Percentiles rank a stretch among this genome's conserved stretches.
Conservation (phyloP, 106 monocot species). For the Posidonia australis region DNA sequence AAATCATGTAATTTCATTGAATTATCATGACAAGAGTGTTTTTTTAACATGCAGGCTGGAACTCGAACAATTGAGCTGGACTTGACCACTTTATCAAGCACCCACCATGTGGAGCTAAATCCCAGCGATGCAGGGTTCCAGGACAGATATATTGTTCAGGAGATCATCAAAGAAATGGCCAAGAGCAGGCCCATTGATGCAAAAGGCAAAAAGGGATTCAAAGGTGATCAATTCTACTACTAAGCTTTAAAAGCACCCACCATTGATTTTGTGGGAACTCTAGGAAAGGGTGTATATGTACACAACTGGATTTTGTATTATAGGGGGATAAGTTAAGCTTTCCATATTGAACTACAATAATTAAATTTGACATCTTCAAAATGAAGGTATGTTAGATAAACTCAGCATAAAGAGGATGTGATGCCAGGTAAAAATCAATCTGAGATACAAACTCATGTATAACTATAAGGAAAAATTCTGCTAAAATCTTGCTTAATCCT, state of each 20-base stretch:
- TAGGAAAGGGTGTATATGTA: background rate
- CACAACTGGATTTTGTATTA: background rate
- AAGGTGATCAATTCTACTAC: conserved; percentile 39
- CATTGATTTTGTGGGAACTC: background rate
- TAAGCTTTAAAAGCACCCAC: background rate
- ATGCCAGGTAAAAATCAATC: no score
- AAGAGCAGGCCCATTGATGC: conserved; percentile 80
- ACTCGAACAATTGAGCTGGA: conserved; percentile 77
- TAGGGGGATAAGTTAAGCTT: no score
- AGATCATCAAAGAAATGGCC: conserved; percentile 97
- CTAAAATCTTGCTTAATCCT: no score
- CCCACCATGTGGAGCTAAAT: conserved; percentile 84
- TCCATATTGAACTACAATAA: no score
- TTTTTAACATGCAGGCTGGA: conserved; percentile 47
- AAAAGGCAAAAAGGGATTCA: conserved; percentile 78
- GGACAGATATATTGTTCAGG: conserved; percentile 93
- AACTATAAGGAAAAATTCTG: no score
- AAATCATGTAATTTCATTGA: no score
- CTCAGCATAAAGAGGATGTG: no score
- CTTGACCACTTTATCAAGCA: conserved; percentile 65
- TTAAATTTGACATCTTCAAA: no score
- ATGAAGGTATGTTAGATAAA: no score
- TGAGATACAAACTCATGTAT: no score
- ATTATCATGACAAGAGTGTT: background rate
- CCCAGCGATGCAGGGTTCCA: conserved; percentile 97